These are phyloP conservation scores for Penicillium hesseltinei DNA, from an alignment of 2,329 filamentous ascomycete species.

Conservation along the genomic window DNA sequence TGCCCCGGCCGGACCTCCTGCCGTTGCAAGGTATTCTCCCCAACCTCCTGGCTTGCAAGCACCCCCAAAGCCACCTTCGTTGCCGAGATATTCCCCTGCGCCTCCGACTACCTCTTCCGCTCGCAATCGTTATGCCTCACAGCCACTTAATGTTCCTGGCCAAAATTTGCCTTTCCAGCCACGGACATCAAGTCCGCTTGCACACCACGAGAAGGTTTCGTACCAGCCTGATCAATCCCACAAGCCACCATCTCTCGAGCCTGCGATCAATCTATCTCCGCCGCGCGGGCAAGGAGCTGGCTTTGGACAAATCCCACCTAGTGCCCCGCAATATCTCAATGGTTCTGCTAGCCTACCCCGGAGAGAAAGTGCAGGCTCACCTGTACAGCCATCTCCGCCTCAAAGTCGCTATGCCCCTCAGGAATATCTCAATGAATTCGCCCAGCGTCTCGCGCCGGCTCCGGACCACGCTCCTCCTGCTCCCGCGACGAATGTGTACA, in stretches of 20 bases:
- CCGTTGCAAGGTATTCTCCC: conserved; percentile 44
- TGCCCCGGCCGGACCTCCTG: conserved; percentile 29
- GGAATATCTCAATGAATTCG: conserved; percentile 34
- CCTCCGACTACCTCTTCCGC: conserved; percentile 37
- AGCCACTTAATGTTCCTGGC: conserved; percentile 30
- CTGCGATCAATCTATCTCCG: conserved; percentile 24
- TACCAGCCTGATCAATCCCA: conserved; percentile 30
- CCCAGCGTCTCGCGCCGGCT: conserved; percentile 29
- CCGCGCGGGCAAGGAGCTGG: conserved; percentile 23
- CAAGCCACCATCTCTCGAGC: conserved; percentile 26
- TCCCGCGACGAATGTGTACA: conserved; percentile 12
- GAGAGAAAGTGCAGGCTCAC: conserved; percentile 9
- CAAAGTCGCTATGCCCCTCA: conserved; percentile 35
- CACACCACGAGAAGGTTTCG: conserved; percentile 47
- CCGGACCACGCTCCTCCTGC: conserved; percentile 14
- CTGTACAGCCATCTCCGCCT: conserved; percentile 25
- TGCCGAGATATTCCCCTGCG: conserved; percentile 47
- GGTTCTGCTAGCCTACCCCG: conserved; percentile 1
- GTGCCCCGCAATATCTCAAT: conserved; percentile 13
- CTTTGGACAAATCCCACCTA: conserved; percentile 19
- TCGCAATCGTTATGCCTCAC: conserved; percentile 43
- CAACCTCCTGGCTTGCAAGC: conserved; percentile 35
- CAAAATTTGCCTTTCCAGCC: conserved; percentile 56
- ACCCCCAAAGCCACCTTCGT: conserved; percentile 37
- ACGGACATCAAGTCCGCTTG: conserved; percentile 64